These are phyloP conservation scores for Leptographium galeiforme DNA, from an alignment of 2,329 filamentous ascomycete species.

Conservation along the genomic window DNA sequence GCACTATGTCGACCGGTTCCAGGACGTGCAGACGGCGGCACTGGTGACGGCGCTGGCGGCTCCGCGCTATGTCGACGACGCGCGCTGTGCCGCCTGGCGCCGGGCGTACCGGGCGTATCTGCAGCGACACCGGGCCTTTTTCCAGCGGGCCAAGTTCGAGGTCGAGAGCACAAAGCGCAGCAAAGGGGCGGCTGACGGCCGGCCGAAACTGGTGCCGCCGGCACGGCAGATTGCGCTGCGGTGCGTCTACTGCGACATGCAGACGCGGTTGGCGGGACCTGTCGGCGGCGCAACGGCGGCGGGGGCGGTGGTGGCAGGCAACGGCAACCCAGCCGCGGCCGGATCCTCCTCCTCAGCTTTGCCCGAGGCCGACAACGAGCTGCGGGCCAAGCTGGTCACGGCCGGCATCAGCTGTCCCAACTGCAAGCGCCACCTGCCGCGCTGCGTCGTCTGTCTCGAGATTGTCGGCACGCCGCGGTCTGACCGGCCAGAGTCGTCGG, in stretches of 20 bases:
- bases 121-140: conserved; percentile 59
- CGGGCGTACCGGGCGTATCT: conserved; percentile 57
- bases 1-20: conserved; percentile 60
- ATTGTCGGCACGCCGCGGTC: conserved; percentile 51
- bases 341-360: background rate
- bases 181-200: conserved; percentile 31
- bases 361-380: conserved; percentile 30
- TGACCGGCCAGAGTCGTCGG: conserved; percentile 36
- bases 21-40: conserved; percentile 67
- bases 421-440: conserved; percentile 52
- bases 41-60: conserved; percentile 61
- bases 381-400: conserved; percentile 40
- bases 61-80: conserved; percentile 64
- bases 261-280: conserved; percentile 30
- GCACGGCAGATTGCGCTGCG: conserved; percentile 60
- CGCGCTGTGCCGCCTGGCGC: conserved; percentile 63
- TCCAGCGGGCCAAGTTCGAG: conserved; percentile 64
- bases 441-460: conserved; percentile 55
- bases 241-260: conserved; percentile 62
- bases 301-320: conserved; percentile 7
- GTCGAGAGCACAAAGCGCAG: conserved; percentile 61
- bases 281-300: conserved; percentile 4
- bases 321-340: background rate
- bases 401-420: conserved; percentile 52
- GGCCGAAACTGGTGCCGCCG: conserved; percentile 48